Base-by-base conservation (phyloP, 2,329 filamentous ascomycete genomes). In the Sporothrix humicola region DNA sequence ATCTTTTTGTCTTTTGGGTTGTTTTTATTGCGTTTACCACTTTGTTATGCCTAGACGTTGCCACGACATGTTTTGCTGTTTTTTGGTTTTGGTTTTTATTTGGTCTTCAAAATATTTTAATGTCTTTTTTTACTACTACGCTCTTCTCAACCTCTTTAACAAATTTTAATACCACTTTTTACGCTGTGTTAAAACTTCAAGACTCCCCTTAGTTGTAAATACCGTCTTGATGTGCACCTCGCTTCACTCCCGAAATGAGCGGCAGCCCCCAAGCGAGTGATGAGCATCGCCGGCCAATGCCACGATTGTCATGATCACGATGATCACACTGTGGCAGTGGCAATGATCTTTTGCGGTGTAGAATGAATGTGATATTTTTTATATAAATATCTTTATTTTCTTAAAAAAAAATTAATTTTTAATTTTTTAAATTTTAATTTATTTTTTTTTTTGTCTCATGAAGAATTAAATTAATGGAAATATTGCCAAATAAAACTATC, bases 11-110 rank as follows among this genome's bases (percentile, higher is more conserved):
- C 23, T 44, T 44, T 50, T 48, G 44, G 37, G 9, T 23, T 20
- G 10, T 12, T 5, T 20, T 46, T 26, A 26, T 23, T 23, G 3
- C 2, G 26, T 48, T 42, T 20, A 44, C 42, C 37, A 9, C 12
- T 26, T 26, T 54, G 54, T 54, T 42, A 69, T 42, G 48, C 66
- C 48, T 56, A 52, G 66, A 56, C 17, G 66, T 44, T 69, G 23
- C 10, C 12, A 68, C 26, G 65, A 69, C n/a, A 52, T 37, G 4
- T 37, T 50, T 48, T 56, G 20, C 20, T 26, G 10, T 44, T 26
- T 20, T 58, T 72, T 37, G 31, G 31, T 37, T 37, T 37, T 37
- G 31, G 31, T 37, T 37, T 37, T 37, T 37, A 7, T 37, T 37
- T 37, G 23, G 23, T 26, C 23, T 37, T 7, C 31, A 37, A 37